Evolutionary conservation across 2,329 filamentous ascomycete genomes (phyloP).

Genomic region (Aspergillus sp.): DNA sequence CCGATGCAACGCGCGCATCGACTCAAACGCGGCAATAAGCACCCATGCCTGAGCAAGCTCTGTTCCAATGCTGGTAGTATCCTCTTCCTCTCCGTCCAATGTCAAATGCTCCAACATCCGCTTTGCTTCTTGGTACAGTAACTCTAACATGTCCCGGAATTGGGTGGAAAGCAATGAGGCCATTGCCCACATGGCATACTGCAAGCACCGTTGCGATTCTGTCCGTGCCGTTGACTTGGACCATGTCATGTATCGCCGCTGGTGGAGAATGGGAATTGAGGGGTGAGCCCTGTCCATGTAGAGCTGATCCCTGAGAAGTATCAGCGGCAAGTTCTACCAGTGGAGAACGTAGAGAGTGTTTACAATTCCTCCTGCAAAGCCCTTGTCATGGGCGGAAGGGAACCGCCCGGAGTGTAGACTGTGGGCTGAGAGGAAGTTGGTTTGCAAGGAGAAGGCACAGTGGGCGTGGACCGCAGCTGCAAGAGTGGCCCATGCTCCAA

Average conservation of each 20-base stretch:
- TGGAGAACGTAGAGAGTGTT: neutral
- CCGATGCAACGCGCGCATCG: constrained; percentile 31
- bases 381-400: neutral
- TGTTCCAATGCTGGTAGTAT: neutral
- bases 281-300: constrained; percentile 30
- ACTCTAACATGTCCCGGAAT: constrained; percentile 15
- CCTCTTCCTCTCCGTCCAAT: neutral
- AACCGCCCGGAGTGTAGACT: neutral
- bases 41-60: constrained; percentile 25
- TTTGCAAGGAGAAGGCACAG: too few species aligned
- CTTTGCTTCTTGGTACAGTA: constrained; percentile 6
- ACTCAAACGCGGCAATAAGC: constrained; percentile 22
- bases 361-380: constrained; percentile 22
- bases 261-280: constrained; percentile 27
- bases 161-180: constrained; percentile 30
- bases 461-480: too few species aligned
- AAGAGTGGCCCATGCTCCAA: too few species aligned
- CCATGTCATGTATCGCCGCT: constrained; percentile 26
- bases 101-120: constrained; percentile 20
- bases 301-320: constrained; percentile 27
- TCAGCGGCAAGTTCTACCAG: neutral
- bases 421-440: neutral
- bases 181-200: constrained; percentile 43
- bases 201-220: constrained; percentile 18
- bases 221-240: constrained; percentile 13